A percentile compares a stretch with the other conserved stretches of the same genome.
Evolutionary conservation across 257 asterid species (phyloP).

Genomic region (Gentiana macrophylla): DNA sequence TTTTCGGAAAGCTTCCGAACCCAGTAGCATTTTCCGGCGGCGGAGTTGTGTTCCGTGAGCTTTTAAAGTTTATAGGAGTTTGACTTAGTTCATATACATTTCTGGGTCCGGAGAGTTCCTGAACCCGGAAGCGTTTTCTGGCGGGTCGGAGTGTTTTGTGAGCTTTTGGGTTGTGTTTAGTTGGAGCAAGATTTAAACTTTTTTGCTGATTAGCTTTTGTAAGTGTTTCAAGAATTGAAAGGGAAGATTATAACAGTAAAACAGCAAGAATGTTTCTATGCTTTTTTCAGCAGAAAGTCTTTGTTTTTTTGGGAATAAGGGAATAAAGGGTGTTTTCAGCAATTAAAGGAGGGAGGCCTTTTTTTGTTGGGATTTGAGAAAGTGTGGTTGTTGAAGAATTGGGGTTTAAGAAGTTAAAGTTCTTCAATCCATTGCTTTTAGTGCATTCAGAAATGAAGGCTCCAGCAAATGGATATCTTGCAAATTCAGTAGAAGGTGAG

Average conservation of each 20-base stretch:
- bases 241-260: no score
- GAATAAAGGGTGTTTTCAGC: background rate
- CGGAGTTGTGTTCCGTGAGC: conserved; percentile 7
- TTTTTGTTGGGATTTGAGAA: conserved; percentile 1
- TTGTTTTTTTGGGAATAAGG: background rate
- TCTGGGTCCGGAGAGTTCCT: background rate
- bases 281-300: no score
- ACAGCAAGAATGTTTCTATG: no score
- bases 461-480: conserved; percentile 55
- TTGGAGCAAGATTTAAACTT: background rate
- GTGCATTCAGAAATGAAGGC: conserved; percentile 52
- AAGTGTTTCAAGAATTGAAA: no score
- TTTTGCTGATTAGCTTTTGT: no score
- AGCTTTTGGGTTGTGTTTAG: background rate
- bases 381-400: conserved; percentile 6
- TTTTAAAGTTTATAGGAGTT: conserved; percentile 8
- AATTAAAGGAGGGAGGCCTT: background rate
- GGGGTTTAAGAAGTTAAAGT: conserved; percentile 15
- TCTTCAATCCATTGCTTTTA: conserved; percentile 9
- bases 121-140: no score
- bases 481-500: conserved; percentile 82
- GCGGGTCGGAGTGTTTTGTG: no score
- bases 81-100: conserved; percentile 2
- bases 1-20: conserved; percentile 19
- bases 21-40: conserved; percentile 13